phyloP scores from a whole-genome alignment of 805 yeast genomes.

The Candida insectorum region DNA sequence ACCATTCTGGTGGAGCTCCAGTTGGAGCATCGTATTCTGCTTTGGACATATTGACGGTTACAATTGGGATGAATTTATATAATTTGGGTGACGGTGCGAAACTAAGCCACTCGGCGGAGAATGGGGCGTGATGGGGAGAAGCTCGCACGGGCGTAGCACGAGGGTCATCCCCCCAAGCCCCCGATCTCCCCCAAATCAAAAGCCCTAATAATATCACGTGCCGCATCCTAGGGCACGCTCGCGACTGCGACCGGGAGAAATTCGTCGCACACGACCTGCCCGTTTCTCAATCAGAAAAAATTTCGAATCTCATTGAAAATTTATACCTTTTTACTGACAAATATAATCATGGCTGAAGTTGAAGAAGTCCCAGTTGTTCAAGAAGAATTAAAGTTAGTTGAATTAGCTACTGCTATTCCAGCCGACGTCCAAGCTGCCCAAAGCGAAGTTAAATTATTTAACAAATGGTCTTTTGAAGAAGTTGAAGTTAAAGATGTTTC shows the following conservation, averaged over 20 bases:
- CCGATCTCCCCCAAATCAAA: too few relatives aligned
- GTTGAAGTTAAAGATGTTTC: conserved; percentile 98
- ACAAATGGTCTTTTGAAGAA: conserved; percentile 99
- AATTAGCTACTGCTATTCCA: conserved; percentile 94
- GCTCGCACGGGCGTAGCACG: too few relatives aligned
- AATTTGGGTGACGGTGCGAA: too few relatives aligned
- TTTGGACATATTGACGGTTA: conserved; percentile 7
- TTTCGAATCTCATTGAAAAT: conserved; percentile 14
- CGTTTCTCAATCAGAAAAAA: too few relatives aligned
- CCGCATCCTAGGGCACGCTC: conserved; percentile 12
- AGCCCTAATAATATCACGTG: conserved; percentile 14
- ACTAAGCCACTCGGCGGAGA: too few relatives aligned
- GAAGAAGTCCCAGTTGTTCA: conserved; percentile 76
- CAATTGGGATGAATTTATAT: too few relatives aligned
- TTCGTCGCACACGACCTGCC: too few relatives aligned
- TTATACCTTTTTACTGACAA: not conserved
- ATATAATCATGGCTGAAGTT: conserved; percentile 71
- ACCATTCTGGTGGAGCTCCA: conserved; percentile 30
- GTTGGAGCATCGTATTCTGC: conserved; percentile 15
- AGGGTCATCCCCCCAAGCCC: too few relatives aligned
- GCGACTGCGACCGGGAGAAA: conserved; percentile 11
- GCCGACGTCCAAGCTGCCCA: conserved; percentile 95
- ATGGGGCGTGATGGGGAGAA: too few relatives aligned
- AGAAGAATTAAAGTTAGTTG: conserved; percentile 78
- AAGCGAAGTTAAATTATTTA: conserved; percentile 95